Evolutionary conservation across 2,329 filamentous ascomycete genomes (phyloP).

Genomic region (Dactylellina drechsleri): DNA sequence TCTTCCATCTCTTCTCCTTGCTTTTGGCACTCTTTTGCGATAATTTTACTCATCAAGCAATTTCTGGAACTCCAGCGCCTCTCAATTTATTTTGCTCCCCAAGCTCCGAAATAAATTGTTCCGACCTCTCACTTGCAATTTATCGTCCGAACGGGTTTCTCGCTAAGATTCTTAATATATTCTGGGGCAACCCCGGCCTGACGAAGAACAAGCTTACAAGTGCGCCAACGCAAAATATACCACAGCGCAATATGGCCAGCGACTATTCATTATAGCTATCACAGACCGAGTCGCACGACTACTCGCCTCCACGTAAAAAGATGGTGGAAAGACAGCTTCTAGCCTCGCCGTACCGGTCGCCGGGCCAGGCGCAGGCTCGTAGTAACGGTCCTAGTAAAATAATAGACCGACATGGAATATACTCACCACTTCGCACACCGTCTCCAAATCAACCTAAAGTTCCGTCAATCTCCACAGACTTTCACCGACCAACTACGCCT

Average conservation of each 20-base stretch:
- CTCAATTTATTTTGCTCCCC: not conserved
- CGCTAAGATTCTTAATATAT: slow-evolving; percentile 41
- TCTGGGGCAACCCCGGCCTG: slow-evolving; percentile 24
- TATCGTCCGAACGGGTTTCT: slow-evolving; percentile 30
- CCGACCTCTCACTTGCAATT: slow-evolving; percentile 6
- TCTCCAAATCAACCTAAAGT: slow-evolving; percentile 38
- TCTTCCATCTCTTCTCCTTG: slow-evolving; percentile 1
- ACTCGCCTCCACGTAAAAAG: slow-evolving; percentile 15
- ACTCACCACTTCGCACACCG: slow-evolving; percentile 46
- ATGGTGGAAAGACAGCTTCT: slow-evolving; percentile 51
- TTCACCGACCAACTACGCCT: slow-evolving; percentile 36
- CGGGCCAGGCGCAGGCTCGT: not conserved
- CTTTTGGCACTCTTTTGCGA: slow-evolving; percentile 21
- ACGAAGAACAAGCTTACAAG: slow-evolving; percentile 2
- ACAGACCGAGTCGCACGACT: slow-evolving; percentile 20
- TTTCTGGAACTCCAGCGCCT: slow-evolving; percentile 3
- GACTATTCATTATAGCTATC: slow-evolving; percentile 40
- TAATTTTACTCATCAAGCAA: not conserved
- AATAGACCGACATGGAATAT: slow-evolving; percentile 38
- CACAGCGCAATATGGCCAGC: slow-evolving; percentile 46
- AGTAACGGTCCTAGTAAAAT: slow-evolving; percentile 40
- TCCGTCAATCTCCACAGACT: slow-evolving; percentile 6
- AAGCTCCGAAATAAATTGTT: not conserved
- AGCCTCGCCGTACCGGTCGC: slow-evolving; percentile 49
- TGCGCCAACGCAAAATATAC: slow-evolving; percentile 51